Conservation (phyloP, 441 rosid species). For the Dalechampia spathulata region DNA sequence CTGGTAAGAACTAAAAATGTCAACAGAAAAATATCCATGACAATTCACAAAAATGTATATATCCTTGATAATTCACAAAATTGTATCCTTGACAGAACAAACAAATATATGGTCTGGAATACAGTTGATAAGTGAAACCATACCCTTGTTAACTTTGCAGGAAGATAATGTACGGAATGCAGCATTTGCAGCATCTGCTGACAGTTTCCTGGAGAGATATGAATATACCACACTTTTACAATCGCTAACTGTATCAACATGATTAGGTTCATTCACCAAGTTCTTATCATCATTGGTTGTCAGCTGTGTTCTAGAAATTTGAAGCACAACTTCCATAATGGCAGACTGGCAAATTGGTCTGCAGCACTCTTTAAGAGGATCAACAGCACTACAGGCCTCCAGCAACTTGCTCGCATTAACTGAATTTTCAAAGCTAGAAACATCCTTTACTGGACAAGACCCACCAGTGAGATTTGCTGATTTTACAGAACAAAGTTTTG, state of each 20-base stretch:
- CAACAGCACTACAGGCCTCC: conserved; percentile 75
- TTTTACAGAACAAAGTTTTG: conserved; percentile 72
- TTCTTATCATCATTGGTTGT: conserved; percentile 37
- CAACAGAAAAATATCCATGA: not conserved
- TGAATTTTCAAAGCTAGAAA: conserved; percentile 49
- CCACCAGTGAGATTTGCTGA: conserved; percentile 85
- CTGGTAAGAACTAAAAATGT: not conserved
- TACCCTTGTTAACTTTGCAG: conserved; percentile 97
- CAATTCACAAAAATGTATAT: too few species aligned
- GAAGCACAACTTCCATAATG: conserved; percentile 75
- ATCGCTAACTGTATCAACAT: conserved; percentile 45
- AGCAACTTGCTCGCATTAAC: conserved; percentile 79
- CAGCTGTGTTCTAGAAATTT: conserved; percentile 54
- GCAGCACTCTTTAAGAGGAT: conserved; percentile 90
- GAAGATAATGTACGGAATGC: conserved; percentile 81
- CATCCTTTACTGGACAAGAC: conserved; percentile 76
- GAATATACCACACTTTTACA: conserved; percentile 86
- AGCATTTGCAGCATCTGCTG: conserved; percentile 52
- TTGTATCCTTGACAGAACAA: too few species aligned
- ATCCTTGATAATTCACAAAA: too few species aligned
- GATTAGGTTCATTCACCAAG: conserved; percentile 39
- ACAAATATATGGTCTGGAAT: too few species aligned
- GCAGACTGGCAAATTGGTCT: conserved; percentile 88
- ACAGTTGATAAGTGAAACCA: too few species aligned
- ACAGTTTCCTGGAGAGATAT: conserved; percentile 71